These are phyloP conservation scores for Cyclotella atomus DNA, from an alignment of 108 stramenopile species.

Conservation along the genomic window DNA sequence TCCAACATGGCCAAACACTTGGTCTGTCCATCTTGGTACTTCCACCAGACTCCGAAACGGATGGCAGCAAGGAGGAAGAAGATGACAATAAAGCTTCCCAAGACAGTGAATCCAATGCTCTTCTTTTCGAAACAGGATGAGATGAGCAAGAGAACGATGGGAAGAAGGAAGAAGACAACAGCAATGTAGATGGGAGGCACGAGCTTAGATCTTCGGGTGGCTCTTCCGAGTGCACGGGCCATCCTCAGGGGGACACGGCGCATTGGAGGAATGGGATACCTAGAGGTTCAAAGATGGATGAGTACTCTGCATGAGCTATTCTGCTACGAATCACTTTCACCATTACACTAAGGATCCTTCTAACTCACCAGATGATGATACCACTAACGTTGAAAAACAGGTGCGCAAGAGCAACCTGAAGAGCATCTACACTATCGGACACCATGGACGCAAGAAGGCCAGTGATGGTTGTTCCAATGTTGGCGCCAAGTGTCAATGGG, in stretches of 20 bases:
- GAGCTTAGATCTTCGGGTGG: slow-evolving; percentile 58
- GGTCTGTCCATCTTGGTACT: slow-evolving; percentile 50
- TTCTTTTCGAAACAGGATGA: slow-evolving; percentile 58
- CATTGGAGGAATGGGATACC: slow-evolving; percentile 84
- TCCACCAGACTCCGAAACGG: slow-evolving; percentile 52
- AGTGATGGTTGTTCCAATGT: slow-evolving; percentile 88
- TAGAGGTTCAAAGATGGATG: slow-evolving; percentile 40
- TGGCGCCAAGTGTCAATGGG: slow-evolving; percentile 88
- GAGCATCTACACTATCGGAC: slow-evolving; percentile 4
- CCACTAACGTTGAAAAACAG: slow-evolving; percentile 87
- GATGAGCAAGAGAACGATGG: slow-evolving; percentile 63
- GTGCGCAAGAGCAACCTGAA: slow-evolving; percentile 42
- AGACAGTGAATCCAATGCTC: slow-evolving; percentile 60
- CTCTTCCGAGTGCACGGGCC: slow-evolving; percentile 65
- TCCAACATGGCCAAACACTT: slow-evolving; percentile 42
- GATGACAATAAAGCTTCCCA: slow-evolving; percentile 65
- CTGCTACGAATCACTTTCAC: too few relatives aligned
- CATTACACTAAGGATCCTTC: not conserved
- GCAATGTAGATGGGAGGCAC: slow-evolving; percentile 77
- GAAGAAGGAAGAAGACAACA: slow-evolving; percentile 68
- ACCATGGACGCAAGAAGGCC: slow-evolving; percentile 72
- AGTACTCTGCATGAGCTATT: not conserved
- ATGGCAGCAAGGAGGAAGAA: slow-evolving; percentile 32
- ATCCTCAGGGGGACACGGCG: slow-evolving; percentile 64
- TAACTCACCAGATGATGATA: slow-evolving; percentile 52